These are phyloP conservation scores for Aeschynomene evenia DNA, from an alignment of 306 rosid species.

Conservation along the genomic window DNA sequence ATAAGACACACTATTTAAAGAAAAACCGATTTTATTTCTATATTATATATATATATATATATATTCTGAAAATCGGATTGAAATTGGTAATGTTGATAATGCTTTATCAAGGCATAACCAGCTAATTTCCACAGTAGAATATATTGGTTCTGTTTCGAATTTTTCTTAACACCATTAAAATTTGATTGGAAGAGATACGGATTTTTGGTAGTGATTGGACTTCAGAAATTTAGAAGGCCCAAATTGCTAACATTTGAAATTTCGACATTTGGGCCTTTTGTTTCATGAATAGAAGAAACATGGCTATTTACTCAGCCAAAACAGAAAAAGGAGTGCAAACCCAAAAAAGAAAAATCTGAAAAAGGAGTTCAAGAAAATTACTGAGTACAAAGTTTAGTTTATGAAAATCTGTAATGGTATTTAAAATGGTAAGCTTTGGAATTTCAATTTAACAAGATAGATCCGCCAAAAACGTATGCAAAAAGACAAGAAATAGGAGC, in stretches of 20 bases:
- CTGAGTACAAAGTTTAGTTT: not conserved
- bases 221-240: not conserved
- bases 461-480: conserved; percentile 6
- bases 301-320: not conserved
- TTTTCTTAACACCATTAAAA: too few species aligned
- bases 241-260: not conserved
- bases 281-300: not conserved
- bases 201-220: too few species aligned
- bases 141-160: too few species aligned
- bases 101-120: too few species aligned
- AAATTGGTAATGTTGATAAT: too few species aligned
- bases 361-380: not conserved
- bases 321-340: too few species aligned
- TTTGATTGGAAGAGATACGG: too few species aligned
- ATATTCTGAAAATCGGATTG: too few species aligned
- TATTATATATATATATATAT: too few species aligned
- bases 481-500: conserved; percentile 18
- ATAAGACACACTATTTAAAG: too few species aligned
- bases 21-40: too few species aligned
- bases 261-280: not conserved
- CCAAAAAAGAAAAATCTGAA: not conserved
- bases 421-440: not conserved
- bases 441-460: not conserved
- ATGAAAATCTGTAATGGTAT: not conserved
- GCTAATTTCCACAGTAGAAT: too few species aligned